Evolutionary conservation across 352 stramenopile species (phyloP), one percentile per base, ranked within the genome.

Genomic region (Peronosclerospora sorghi): DNA sequence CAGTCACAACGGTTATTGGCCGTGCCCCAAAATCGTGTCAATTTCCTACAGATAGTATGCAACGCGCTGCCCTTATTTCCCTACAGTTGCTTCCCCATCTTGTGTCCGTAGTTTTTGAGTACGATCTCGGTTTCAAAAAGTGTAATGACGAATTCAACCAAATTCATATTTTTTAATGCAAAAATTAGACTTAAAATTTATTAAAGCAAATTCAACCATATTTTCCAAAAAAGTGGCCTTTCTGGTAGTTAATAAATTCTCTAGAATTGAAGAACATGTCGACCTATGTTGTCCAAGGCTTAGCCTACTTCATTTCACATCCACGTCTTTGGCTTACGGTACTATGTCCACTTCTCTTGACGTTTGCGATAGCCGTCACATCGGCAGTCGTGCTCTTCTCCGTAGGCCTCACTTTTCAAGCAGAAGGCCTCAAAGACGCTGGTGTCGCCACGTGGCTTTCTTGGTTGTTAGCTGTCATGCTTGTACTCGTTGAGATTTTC

Each of bases 401-500:
- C 7, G 51, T 57, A 0, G 65, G 53, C 19, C 42, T 82, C 6
- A 51, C 60, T 23, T 64, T 56, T n/a, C 66, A 75, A 35, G 60
- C 60, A 26, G 35, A 67, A 9, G 32, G 15, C 4, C 47, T 78
- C 8, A 52, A 62, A n/a, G 35, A 57, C 20, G 50, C 47, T 0
- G 70, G 72, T 19, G 48, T 85, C 12, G 54, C 59, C 0, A 8
- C 50, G 2, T 61, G 50, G 13, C 69, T 83, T 27, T 58, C 75
- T 12, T 87, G 75, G 75, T 29, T 78, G 2, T 44, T 78, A 13
- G 55, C 69, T 14, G 36, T 76, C 14, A 40, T 78, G 14, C 56
- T 77, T 32, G 65, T 82, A 14, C 14, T 78, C 15, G 51, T 75
- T 8, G 63, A 78, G 49, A 59, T 73, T 35, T 82, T 77, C 43